Conservation (phyloP, 208 protist species). For the Acanthamoeba castellanii region DNA sequence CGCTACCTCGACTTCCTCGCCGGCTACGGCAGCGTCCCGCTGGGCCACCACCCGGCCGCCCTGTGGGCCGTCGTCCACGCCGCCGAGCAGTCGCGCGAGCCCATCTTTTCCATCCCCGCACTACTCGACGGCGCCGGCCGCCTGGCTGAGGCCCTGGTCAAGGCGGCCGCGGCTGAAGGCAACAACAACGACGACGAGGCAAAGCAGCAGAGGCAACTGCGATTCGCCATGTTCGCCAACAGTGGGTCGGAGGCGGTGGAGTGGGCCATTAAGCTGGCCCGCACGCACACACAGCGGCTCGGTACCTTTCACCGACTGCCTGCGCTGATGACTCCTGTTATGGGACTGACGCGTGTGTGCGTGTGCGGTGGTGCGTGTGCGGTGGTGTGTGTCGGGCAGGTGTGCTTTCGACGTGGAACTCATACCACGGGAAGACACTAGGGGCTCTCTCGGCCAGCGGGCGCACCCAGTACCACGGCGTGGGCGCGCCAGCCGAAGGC, state of each 20-base stretch:
- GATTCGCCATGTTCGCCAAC: constrained; percentile 54
- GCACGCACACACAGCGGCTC: not conserved
- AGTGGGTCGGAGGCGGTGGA: constrained; percentile 65
- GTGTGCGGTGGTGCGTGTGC: not conserved
- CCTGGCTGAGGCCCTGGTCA: not conserved
- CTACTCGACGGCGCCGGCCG: constrained; percentile 52
- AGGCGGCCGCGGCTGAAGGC: not conserved
- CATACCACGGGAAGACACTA: constrained; percentile 46
- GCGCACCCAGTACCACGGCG: constrained; percentile 33
- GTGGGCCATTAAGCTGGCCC: constrained; percentile 63
- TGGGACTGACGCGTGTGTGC: too few relatives aligned
- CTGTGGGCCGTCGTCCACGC: constrained; percentile 27
- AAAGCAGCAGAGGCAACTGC: not conserved
- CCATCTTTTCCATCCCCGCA: constrained; percentile 51
- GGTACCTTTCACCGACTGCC: not conserved
- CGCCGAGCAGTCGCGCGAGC: not conserved
- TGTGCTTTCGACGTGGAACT: constrained; percentile 8
- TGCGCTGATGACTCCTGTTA: too few relatives aligned
- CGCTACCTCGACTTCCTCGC: constrained; percentile 59
- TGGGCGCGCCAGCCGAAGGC: constrained; percentile 36
- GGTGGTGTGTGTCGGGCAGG: not conserved
- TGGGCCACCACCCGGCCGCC: constrained; percentile 30
- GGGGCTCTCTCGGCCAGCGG: constrained; percentile 62
- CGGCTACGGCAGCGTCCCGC: constrained; percentile 49
- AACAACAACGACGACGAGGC: not conserved